Percentiles rank a stretch among this genome's conserved stretches.
These are phyloP conservation scores for Fusarium sp. DNA, from an alignment of 2,329 filamentous ascomycete species.

Conservation along the genomic window DNA sequence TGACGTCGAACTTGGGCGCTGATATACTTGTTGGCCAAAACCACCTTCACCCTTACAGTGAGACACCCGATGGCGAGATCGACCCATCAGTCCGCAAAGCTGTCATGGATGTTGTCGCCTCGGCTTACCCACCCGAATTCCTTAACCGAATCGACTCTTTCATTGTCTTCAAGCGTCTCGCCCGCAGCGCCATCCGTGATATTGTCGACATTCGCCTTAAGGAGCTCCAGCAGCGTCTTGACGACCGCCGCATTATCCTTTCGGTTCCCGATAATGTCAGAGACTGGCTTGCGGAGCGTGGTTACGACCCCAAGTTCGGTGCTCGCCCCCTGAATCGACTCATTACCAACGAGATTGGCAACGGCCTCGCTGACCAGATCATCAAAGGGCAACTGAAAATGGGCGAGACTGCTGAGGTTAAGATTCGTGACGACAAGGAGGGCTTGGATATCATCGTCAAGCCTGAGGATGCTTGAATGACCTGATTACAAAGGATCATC, in stretches of 20 bases:
- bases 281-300: constrained; percentile 86
- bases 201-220: constrained; percentile 92
- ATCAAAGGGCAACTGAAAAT: constrained; percentile 83
- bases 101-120: constrained; percentile 87
- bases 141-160: constrained; percentile 97
- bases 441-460: constrained; percentile 60
- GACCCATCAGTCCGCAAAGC: constrained; percentile 75
- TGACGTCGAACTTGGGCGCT: constrained; percentile 94
- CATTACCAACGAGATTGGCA: constrained; percentile 89
- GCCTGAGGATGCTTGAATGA: constrained; percentile 25
- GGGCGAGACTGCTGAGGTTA: constrained; percentile 77
- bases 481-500: background rate
- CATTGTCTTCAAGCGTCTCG: constrained; percentile 92
- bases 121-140: constrained; percentile 86
- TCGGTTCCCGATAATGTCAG: constrained; percentile 75
- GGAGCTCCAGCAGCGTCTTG: constrained; percentile 83
- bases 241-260: constrained; percentile 84
- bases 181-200: constrained; percentile 78
- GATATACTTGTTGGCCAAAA: constrained; percentile 86
- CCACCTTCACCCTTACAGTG: constrained; percentile 68
- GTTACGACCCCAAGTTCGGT: constrained; percentile 91
- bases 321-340: constrained; percentile 90
- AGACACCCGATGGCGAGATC: constrained; percentile 72
- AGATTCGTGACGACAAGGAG: constrained; percentile 68
- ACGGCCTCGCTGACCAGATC: constrained; percentile 88